Percentiles rank a stretch among this genome's conserved stretches.
Conservation (phyloP, 2,329 filamentous ascomycete species). For the Xylariales sp. region DNA sequence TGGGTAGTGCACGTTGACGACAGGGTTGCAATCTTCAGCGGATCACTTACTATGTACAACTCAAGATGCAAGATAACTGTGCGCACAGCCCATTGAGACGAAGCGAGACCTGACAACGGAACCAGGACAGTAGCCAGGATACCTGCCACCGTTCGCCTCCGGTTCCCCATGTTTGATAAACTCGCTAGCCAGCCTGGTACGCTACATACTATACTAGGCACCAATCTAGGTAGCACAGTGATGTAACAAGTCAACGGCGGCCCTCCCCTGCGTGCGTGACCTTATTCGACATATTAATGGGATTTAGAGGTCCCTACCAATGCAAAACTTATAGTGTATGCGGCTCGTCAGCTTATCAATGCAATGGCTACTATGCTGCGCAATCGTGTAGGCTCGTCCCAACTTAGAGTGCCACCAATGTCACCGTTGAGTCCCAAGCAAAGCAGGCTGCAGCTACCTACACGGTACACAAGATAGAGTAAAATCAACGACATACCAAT, state of each 20-base stretch:
- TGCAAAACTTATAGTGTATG: conserved; percentile 23
- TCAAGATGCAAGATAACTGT: conserved; percentile 16
- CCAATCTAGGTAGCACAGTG: background rate
- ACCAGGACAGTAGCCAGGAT: background rate
- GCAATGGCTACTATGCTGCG: conserved; percentile 21
- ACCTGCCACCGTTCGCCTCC: conserved; percentile 19
- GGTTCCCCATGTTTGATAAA: conserved; percentile 12
- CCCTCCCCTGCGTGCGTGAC: conserved; percentile 4
- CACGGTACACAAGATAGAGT: background rate
- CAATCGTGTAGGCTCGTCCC: conserved; percentile 20
- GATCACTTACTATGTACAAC: conserved; percentile 16
- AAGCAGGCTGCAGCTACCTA: conserved; percentile 8
- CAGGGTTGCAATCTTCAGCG: conserved; percentile 28
- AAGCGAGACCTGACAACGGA: conserved; percentile 13
- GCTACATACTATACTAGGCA: background rate
- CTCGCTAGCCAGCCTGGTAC: conserved; percentile 2
- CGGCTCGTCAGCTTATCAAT: conserved; percentile 33
- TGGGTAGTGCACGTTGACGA: conserved; percentile 12
- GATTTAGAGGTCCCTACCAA: conserved; percentile 16
- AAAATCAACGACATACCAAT: background rate
- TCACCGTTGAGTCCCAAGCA: conserved; percentile 14
- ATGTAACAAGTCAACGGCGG: conserved; percentile 20
- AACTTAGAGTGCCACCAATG: conserved; percentile 19
- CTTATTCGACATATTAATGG: conserved; percentile 14
- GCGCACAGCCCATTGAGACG: conserved; percentile 12